A percentile compares a stretch with the other conserved stretches of the same genome.
These are phyloP conservation scores for Flaveria sonorensis DNA, from an alignment of 129 eudicot genomes.

Conservation along the genomic window DNA sequence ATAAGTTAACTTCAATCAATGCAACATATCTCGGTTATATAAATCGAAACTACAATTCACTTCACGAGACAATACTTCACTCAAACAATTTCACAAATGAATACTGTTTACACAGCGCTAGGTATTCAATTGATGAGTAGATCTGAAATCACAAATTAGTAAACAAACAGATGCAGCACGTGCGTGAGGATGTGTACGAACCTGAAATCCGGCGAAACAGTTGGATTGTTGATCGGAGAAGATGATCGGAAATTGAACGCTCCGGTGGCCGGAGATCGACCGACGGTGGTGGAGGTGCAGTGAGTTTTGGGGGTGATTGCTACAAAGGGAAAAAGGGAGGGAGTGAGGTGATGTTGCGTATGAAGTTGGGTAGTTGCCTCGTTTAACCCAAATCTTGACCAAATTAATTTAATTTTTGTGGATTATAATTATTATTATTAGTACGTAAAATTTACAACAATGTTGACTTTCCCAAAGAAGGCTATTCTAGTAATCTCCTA, in stretches of 20 bases:
- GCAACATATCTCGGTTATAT: not conserved
- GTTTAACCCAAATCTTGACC: conserved; percentile 23
- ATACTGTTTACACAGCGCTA: conserved; percentile 5
- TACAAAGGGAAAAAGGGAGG: conserved; percentile 7
- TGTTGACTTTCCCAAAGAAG: conserved; percentile 24
- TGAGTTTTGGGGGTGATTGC: conserved; percentile 17
- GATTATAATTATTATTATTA: not conserved
- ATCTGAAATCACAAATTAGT: conserved; percentile 28
- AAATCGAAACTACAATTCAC: not conserved
- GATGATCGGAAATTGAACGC: conserved; percentile 19
- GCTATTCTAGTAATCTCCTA: too few relatives aligned
- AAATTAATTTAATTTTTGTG: not conserved
- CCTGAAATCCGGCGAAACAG: conserved; percentile 23
- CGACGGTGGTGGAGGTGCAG: conserved; percentile 18
- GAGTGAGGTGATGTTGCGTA: conserved; percentile 37
- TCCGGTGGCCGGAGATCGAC: conserved; percentile 37
- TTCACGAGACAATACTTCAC: not conserved
- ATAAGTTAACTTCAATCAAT: conserved; percentile 4
- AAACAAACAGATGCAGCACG: conserved; percentile 9
- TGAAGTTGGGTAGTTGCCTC: conserved; percentile 16
- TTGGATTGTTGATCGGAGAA: conserved; percentile 21
- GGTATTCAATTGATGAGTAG: conserved; percentile 25
- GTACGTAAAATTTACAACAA: conserved; percentile 12
- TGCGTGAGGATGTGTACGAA: not conserved
- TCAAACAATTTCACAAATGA: not conserved